Evolutionary conservation across 2,329 filamentous ascomycete species (phyloP), one percentile per base, ranked within the genome.

Genomic region (Stachybotrys chartarum): DNA sequence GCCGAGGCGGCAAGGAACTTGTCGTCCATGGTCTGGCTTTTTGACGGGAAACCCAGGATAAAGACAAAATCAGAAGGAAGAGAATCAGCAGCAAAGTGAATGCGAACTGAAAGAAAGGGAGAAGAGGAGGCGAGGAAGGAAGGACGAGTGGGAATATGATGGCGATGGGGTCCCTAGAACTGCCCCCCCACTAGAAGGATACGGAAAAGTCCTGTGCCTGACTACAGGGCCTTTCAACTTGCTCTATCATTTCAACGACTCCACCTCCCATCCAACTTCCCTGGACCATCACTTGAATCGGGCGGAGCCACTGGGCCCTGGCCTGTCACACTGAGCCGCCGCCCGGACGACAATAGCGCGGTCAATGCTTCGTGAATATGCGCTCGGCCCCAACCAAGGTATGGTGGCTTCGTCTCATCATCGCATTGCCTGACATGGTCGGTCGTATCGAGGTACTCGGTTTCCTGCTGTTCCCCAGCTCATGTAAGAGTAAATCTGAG

Each of bases 1-100:
- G 79, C 75, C 54, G 84, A 85, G 64, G 83, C 83, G 56, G 75
- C 79, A 63, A 85, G 73, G 62, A 87, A 81, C 61, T 77, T 73
- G 57, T 75, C 75, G 64, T 80, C 77, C 81, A 84, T 84, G 66
- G 57, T 16, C 24, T 14, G 35, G 35, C 35, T 10, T 42, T 24
- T 62, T 63, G 57, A 51, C 54, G 46, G 49, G 55, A 35, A 57
- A 44, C 51, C 49, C 17, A 30, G 56, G 16, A 24, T 24, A 39
- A 51, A 32, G 24, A 30, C 35, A 24, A 18, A 45, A 50, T 55
- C 8, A 54, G 58, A 50, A 42, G 54, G 55, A 32, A 54, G 51
- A 52, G 35, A 42, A 42, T 10, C 35, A 42, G 14, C 5, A 14
- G 35, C 35, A 5, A 14, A 55, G 53, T 45, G 51, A 53, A 53